These are phyloP conservation scores for Candida dendrica DNA, from an alignment of 805 yeast species.

Conservation along the genomic window DNA sequence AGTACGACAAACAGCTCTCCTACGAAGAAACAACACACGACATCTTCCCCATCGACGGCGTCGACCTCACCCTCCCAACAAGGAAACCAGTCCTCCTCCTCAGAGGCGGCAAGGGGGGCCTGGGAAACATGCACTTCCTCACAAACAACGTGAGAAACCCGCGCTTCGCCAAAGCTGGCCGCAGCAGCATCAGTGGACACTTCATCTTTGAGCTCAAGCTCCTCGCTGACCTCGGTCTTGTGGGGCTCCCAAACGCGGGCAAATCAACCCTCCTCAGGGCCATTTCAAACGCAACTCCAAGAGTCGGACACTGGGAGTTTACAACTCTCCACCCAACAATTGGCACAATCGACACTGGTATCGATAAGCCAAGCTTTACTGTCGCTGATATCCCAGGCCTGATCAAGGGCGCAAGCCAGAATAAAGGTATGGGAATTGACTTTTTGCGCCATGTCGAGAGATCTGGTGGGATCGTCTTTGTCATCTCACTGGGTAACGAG, in stretches of 20 bases:
- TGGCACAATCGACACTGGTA: constrained; percentile 71
- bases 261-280: constrained; percentile 84
- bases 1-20: constrained; percentile 53
- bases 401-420: constrained; percentile 76
- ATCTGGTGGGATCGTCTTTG: constrained; percentile 84
- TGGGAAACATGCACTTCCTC: constrained; percentile 93
- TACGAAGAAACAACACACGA: constrained; percentile 57
- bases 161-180: constrained; percentile 75
- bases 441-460: constrained; percentile 90
- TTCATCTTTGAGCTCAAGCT: constrained; percentile 81
- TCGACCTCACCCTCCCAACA: constrained; percentile 60
- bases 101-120: constrained; percentile 88
- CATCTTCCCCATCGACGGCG: constrained; percentile 72
- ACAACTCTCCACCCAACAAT: constrained; percentile 89
- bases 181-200: constrained; percentile 55
- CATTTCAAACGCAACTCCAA: constrained; percentile 82
- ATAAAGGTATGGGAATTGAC: constrained; percentile 90
- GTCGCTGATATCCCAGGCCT: constrained; percentile 98
- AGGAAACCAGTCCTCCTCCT: constrained; percentile 62
- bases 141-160: constrained; percentile 85
- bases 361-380: constrained; percentile 62
- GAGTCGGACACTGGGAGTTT: constrained; percentile 95
- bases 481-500: constrained; percentile 62
- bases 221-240: constrained; percentile 88
- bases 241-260: constrained; percentile 96